These are phyloP conservation scores for Castanea sativa DNA, from an alignment of 306 rosid genomes.

Conservation along the genomic window DNA sequence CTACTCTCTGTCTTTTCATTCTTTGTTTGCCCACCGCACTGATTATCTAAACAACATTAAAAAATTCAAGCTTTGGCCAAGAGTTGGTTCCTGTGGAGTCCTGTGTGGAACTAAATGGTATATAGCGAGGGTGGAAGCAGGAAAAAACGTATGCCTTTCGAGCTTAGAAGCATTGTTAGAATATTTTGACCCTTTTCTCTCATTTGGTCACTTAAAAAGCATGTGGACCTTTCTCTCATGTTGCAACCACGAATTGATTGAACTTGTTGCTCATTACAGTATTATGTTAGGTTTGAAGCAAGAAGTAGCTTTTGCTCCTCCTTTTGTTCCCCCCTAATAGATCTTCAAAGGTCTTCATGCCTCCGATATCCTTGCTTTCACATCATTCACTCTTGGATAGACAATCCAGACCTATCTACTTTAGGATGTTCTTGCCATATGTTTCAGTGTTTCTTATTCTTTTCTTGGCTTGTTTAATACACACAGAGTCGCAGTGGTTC, in stretches of 20 bases:
- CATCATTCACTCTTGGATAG: background rate
- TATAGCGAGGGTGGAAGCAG: constrained; percentile 94
- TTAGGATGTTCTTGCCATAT: background rate
- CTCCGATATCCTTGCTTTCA: background rate
- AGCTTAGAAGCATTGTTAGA: constrained; percentile 14
- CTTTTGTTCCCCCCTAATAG: background rate
- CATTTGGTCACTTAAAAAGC: constrained; percentile 5
- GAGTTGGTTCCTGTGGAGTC: constrained; percentile 89
- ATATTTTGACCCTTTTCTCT: constrained; percentile 2
- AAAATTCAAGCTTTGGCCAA: constrained; percentile 24
- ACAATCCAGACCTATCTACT: background rate
- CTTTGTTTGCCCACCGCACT: background rate
- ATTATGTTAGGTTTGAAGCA: background rate
- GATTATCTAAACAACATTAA: background rate
- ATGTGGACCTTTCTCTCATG: background rate
- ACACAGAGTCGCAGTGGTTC: background rate
- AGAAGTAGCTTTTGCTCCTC: background rate
- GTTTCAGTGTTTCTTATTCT: background rate
- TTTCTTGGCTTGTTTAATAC: background rate
- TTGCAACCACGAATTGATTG: background rate
- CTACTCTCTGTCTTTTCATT: background rate
- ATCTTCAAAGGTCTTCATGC: background rate
- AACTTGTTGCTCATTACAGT: background rate
- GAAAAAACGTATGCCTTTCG: constrained; percentile 71
- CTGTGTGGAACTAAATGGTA: constrained; percentile 93